A percentile compares a stretch with the other conserved stretches of the same genome.
Conservation (phyloP, 441 rosid genomes). For the Macaranga tanarius region DNA sequence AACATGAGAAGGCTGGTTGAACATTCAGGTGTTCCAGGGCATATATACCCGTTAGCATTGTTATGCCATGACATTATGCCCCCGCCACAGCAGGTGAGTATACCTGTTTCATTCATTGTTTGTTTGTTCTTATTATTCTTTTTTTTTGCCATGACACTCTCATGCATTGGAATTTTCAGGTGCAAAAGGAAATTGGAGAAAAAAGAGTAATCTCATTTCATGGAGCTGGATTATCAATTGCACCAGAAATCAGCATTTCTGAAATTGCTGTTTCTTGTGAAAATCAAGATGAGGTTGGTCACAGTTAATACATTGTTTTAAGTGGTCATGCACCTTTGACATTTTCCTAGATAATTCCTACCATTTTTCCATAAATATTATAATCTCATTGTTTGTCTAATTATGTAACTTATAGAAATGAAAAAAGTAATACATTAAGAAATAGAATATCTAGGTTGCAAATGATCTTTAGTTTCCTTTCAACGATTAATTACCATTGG, state of each 20-base stretch:
- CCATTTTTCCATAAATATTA: not conserved
- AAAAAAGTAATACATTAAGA: too few species aligned
- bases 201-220: constrained; percentile 63
- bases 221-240: constrained; percentile 75
- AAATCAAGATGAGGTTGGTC: constrained; percentile 72
- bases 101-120: constrained; percentile 19
- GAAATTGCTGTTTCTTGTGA: constrained; percentile 53
- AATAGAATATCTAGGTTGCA: too few species aligned
- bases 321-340: not conserved
- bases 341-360: not conserved
- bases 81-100: constrained; percentile 71
- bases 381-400: not conserved
- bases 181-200: constrained; percentile 96
- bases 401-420: too few species aligned
- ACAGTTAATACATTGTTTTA: not conserved
- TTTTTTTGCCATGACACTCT: constrained; percentile 6
- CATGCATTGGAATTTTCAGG: constrained; percentile 46
- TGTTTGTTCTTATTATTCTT: not conserved
- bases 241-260: constrained; percentile 52
- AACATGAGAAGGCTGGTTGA: constrained; percentile 90
- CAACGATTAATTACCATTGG: not conserved
- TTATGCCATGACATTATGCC: constrained; percentile 93
- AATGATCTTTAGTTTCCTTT: not conserved
- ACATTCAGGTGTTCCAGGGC: constrained; percentile 81
- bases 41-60: constrained; percentile 79